Evolutionary conservation across 805 yeast species (phyloP).

Genomic region (Ogataea allantospora): DNA sequence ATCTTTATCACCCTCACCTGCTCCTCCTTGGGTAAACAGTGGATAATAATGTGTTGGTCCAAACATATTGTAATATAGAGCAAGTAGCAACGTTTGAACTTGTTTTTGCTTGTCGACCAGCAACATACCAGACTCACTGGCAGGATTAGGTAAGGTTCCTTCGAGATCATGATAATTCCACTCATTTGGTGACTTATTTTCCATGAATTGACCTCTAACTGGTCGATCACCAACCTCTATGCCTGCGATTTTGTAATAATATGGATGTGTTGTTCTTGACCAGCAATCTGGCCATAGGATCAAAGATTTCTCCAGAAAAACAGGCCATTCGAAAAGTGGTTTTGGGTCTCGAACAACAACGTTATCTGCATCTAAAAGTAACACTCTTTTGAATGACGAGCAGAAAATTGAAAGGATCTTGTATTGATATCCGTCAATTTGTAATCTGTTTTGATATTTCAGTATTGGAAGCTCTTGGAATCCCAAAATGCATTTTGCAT

Average conservation of each 20-base stretch:
- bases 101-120: conserved; percentile 58
- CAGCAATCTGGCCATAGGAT: conserved; percentile 71
- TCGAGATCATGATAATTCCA: conserved; percentile 58
- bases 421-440: conserved; percentile 48
- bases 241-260: conserved; percentile 53
- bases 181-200: conserved; percentile 21
- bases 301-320: conserved; percentile 43
- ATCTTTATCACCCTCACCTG: conserved; percentile 81
- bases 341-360: conserved; percentile 44
- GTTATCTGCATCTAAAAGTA: conserved; percentile 53
- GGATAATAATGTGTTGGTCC: conserved; percentile 69
- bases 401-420: conserved; percentile 49
- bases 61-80: conserved; percentile 60
- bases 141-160: conserved; percentile 64
- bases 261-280: conserved; percentile 66
- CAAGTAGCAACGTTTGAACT: conserved; percentile 50
- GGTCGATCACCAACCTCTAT: conserved; percentile 37
- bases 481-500: conserved; percentile 48
- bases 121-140: conserved; percentile 70
- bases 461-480: conserved; percentile 30
- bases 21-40: conserved; percentile 64
- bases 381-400: conserved; percentile 44
- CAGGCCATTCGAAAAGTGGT: conserved; percentile 43
- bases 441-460: conserved; percentile 23
- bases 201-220: conserved; percentile 32